phyloP scores from a whole-genome alignment of 2,329 filamentous ascomycete species.

The Microdochium bolleyi region DNA sequence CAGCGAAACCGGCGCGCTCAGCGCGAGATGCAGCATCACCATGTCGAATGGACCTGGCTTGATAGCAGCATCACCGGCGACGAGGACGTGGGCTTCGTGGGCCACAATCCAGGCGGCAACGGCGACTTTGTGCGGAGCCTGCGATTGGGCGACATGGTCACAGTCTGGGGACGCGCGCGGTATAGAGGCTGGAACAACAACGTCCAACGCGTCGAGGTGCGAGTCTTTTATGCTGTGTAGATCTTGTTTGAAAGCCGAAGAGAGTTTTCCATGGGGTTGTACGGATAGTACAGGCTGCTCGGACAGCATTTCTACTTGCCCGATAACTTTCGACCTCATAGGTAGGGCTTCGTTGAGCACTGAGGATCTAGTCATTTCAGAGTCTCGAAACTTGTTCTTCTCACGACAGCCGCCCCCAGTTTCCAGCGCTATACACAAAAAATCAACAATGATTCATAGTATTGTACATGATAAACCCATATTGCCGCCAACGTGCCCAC shows the following conservation, averaged over 20 bases:
- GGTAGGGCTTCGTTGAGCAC: too few relatives aligned
- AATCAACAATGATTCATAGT: too few relatives aligned
- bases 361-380: too few relatives aligned
- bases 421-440: too few relatives aligned
- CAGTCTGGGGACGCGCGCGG: constrained; percentile 52
- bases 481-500: too few relatives aligned
- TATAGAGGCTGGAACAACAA: constrained; percentile 46
- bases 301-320: too few relatives aligned
- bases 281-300: too few relatives aligned
- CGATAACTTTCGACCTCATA: too few relatives aligned
- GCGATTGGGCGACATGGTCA: constrained; percentile 52
- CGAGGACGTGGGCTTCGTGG: not conserved
- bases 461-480: too few relatives aligned
- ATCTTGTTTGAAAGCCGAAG: too few relatives aligned
- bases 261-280: not conserved
- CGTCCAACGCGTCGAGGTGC: constrained; percentile 40
- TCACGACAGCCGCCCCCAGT: too few relatives aligned
- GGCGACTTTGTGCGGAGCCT: constrained; percentile 49
- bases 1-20: constrained; percentile 36
- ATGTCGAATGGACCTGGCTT: constrained; percentile 43
- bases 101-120: constrained; percentile 27
- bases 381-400: too few relatives aligned
- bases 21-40: constrained; percentile 27
- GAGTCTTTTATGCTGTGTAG: constrained; percentile 47
- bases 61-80: constrained; percentile 25